These are phyloP conservation scores for Aureobasidium zeae DNA, from an alignment of 2,329 filamentous ascomycete genomes.

Conservation along the genomic window DNA sequence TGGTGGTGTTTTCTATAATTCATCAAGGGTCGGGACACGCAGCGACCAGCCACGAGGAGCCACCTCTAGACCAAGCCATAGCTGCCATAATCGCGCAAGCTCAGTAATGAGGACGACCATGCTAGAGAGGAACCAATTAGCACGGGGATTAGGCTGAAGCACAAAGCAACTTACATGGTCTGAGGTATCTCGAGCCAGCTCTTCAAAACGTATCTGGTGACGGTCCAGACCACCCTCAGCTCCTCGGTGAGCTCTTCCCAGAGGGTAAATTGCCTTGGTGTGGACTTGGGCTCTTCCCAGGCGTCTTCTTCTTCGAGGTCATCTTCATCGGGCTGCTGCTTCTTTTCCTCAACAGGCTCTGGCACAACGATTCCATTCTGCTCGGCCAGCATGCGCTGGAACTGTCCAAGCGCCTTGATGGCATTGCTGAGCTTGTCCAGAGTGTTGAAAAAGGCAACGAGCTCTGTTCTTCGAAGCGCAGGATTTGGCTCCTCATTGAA, in stretches of 20 bases:
- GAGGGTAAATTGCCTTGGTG: slow-evolving; percentile 36
- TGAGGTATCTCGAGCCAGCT: slow-evolving; percentile 63
- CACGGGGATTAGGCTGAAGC: slow-evolving; percentile 2
- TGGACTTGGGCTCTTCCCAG: slow-evolving; percentile 25
- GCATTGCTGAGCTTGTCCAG: slow-evolving; percentile 79
- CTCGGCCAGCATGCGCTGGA: slow-evolving; percentile 46
- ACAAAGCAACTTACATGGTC: slow-evolving; percentile 52
- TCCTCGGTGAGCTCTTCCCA: slow-evolving; percentile 56
- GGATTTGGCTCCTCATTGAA: slow-evolving; percentile 65
- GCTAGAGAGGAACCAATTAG: slow-evolving; percentile 17
- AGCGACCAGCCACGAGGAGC: slow-evolving; percentile 49
- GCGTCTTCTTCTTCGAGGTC: slow-evolving; percentile 25
- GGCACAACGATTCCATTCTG: slow-evolving; percentile 20
- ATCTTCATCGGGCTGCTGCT: slow-evolving; percentile 18
- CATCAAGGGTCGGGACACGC: slow-evolving; percentile 31
- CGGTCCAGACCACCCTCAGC: slow-evolving; percentile 51
- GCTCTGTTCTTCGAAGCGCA: slow-evolving; percentile 72
- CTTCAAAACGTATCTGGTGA: slow-evolving; percentile 55
- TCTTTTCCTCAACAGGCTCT: slow-evolving; percentile 28
- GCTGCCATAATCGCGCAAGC: slow-evolving; percentile 47
- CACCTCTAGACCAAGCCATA: slow-evolving; percentile 53
- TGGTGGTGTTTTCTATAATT: slow-evolving; percentile 22
- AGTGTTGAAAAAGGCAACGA: slow-evolving; percentile 92
- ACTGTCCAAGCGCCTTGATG: slow-evolving; percentile 63
- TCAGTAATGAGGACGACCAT: slow-evolving; percentile 45